phyloP scores from a whole-genome alignment of 345 rosid genomes.

The Murraya koenigii region DNA sequence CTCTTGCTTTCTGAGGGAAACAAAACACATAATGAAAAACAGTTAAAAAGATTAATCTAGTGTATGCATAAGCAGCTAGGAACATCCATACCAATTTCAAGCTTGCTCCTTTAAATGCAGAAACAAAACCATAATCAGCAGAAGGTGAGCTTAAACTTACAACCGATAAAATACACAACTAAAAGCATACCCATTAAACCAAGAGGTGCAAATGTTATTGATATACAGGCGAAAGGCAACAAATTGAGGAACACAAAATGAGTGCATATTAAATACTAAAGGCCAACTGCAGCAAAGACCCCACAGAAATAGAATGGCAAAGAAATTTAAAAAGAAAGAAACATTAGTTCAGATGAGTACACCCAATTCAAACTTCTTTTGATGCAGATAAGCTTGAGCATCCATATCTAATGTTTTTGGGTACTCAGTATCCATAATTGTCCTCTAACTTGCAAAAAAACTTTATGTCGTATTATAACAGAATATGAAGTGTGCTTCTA shows the following conservation, averaged over 20 bases:
- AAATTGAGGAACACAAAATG: background rate
- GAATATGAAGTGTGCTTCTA: background rate
- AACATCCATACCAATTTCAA: background rate
- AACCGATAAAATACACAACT: background rate
- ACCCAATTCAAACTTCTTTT: background rate
- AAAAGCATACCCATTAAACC: background rate
- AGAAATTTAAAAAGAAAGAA: background rate
- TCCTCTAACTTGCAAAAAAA: background rate
- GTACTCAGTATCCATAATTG: background rate
- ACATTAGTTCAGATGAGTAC: background rate
- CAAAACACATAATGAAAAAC: background rate
- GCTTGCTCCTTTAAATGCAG: background rate
- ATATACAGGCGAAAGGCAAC: background rate
- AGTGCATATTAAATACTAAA: background rate
- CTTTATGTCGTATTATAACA: background rate
- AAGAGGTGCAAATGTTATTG: background rate
- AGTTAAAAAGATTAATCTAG: background rate
- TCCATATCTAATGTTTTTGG: background rate
- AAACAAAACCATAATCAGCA: background rate
- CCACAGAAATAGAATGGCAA: background rate
- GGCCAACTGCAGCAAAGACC: background rate
- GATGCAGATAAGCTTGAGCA: background rate
- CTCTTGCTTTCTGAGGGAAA: conserved; percentile 44
- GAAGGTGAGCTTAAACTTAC: background rate
- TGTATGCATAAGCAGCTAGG: background rate